Evolutionary conservation across 2,329 filamentous ascomycete genomes (phyloP), one percentile per base, ranked within the genome.

Genomic region (Ciborinia camelliae): DNA sequence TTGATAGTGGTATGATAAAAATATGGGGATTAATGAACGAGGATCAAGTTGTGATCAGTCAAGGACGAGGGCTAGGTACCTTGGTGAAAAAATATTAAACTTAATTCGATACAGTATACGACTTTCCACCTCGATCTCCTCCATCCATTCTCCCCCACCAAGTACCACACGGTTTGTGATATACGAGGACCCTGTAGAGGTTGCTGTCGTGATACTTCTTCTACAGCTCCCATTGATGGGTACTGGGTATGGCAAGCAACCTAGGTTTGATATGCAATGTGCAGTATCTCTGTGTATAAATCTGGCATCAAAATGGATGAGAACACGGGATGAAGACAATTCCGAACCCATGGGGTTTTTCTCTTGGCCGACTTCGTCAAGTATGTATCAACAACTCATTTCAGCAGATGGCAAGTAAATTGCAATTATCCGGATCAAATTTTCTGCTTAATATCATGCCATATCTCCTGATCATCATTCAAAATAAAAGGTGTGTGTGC

Each of bases 401-500:
- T n/a, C 37, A 41, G 9, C 6, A 28, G 6, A 55, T n/a, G 37
- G 8, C 26, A 28, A 58, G 54, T n/a, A n/a, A n/a, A n/a, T n/a
- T n/a, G n/a, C 30, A 32, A 58, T 18, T 35, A 45, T 35, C 12
- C 39, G 20, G 14, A 32, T 7, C 1, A 18, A 9, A n/a, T 18
- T 23, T 20, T n/a, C n/a, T n/a, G n/a, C 28, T 45, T 23, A 28
- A 23, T 23, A 45, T 45, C 41, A 18, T 58, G 41, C 47, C 54
- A 58, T 58, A 45, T 57, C 7, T 57, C 26, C 28, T 30, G 18
- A 32, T 32, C 26, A 23, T 28, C 18, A 14, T 57, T 57, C 60
- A 55, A 57, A 57, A 50, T 48, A 48, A 52, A 57, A 63, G 48
- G 60, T 53, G 37, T 41, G 4, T 41, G 15, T 55, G 41, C 55